These are phyloP conservation scores for Pyrus hybrid DNA, from an alignment of 331 rosid genomes.

Conservation along the genomic window DNA sequence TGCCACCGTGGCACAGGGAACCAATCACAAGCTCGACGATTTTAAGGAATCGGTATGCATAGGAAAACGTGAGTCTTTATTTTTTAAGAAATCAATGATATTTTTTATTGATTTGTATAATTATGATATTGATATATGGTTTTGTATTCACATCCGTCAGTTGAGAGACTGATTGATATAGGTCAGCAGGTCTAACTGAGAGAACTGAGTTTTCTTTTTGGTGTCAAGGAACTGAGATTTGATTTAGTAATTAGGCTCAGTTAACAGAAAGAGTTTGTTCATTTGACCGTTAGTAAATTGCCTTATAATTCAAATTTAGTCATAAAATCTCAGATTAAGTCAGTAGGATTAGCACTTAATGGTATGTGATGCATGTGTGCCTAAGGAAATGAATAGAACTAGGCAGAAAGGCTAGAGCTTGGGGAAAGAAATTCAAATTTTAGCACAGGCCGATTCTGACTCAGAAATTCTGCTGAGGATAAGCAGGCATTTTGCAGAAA, in stretches of 20 bases:
- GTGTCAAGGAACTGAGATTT: neutral
- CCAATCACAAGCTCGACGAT: conserved; percentile 87
- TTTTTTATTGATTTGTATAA: neutral
- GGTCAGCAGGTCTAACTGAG: neutral
- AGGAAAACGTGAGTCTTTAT: neutral
- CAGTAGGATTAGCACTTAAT: neutral
- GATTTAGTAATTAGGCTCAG: conserved; percentile 19
- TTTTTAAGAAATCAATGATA: neutral
- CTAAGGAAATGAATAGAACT: neutral
- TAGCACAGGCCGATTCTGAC: neutral
- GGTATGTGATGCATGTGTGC: neutral
- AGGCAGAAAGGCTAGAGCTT: neutral
- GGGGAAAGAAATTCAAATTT: neutral
- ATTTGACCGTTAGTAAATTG: conserved; percentile 28
- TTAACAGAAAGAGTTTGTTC: conserved; percentile 24
- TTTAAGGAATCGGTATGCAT: conserved; percentile 69
- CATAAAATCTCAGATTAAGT: neutral
- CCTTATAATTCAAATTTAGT: neutral
- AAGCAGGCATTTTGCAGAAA: neutral
- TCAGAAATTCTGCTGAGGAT: neutral
- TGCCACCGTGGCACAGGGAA: conserved; percentile 47
- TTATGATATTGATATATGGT: neutral
- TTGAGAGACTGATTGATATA: neutral
- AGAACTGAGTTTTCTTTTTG: neutral
- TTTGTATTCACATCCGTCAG: conserved; percentile 23